Conservation (phyloP, 139 green algal species). For the Haematococcus lacustris region DNA sequence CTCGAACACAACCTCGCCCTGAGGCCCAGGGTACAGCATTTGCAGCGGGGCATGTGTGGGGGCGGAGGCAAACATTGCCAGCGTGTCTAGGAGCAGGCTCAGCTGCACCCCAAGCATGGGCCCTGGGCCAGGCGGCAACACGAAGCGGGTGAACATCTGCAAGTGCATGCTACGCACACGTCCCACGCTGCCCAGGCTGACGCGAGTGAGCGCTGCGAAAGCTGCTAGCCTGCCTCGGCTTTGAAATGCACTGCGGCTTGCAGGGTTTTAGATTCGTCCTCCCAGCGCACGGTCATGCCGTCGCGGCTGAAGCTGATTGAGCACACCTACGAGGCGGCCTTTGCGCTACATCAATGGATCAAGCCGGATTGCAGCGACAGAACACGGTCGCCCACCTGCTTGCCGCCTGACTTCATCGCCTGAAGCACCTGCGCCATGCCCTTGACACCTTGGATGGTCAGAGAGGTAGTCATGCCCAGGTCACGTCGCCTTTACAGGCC, state of each 20-base stretch:
- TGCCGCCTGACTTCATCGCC: conserved; percentile 26
- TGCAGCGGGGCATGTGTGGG: conserved; percentile 1
- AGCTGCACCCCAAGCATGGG: conserved; percentile 33
- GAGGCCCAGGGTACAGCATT: conserved; percentile 32
- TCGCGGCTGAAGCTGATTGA: conserved; percentile 18
- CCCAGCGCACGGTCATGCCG: conserved; percentile 33
- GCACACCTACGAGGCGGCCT: conserved; percentile 22
- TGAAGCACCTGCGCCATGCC: conserved; percentile 27
- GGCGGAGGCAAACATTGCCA: conserved; percentile 32
- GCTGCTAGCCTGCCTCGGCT: conserved; percentile 16
- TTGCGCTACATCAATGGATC: too few species aligned
- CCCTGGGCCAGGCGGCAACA: conserved; percentile 4
- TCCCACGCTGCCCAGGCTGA: too few species aligned
- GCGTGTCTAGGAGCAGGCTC: conserved; percentile 39
- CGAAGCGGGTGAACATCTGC: conserved; percentile 36
- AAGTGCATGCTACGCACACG: too few species aligned
- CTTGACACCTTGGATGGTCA: too few species aligned
- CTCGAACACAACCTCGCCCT: conserved; percentile 37
- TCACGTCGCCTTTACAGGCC: too few species aligned
- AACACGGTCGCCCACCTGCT: conserved; percentile 43
- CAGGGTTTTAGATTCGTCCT: conserved; percentile 49
- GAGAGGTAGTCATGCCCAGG: too few species aligned
- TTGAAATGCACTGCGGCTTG: conserved; percentile 35
- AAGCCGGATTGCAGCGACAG: too few species aligned
- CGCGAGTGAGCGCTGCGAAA: too few species aligned